Evolutionary conservation across 140 eudicot species (phyloP), one percentile per base, ranked within the genome.

Genomic region (Anethum foeniculum): DNA sequence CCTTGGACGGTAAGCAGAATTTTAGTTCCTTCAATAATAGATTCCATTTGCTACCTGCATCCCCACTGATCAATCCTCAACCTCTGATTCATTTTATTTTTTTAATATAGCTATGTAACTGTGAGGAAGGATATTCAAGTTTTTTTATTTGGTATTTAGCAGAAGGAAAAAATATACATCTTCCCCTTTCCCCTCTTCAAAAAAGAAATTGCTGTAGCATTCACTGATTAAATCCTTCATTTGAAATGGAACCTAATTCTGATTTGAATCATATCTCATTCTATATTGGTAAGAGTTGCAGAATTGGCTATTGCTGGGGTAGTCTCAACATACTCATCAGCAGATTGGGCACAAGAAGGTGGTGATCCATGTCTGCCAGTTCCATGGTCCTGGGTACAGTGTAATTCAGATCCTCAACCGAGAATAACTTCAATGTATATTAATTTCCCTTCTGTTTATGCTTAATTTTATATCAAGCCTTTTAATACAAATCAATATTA

Each of bases 331-430:
- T 95, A 92, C 87, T 65, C 85, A 69, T 80, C 86, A 9, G 83
- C 86, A 52, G 92, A 88, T 81, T 95, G 97, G 99, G 97, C 96
- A 0, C 93, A 88, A 83, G 99, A 95, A 86, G 99, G 99, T 39
- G 99, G 99, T 18, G 99, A 95, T 83, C 99, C 99, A 7, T 95
- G 99, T 85, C 79, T 95, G 60, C 99, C 99, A 12, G 93, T 89
- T 78, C 92, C 99, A 75, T 91, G 93, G 97, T 90, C 99, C 30
- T 95, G 99, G 99, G 81, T 95, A 88, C 87, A 86, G 83, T 95
- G 99, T 78, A 91, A 83, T 83, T 87, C 92, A 36, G 97, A 92
- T 85, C 83, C 85, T 73, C 91, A 86, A 84, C 97, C 97, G 27
- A 93, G 84, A 79, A 88, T 95, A 79, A 84, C 85, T 25, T 80